phyloP scores from a whole-genome alignment of 768 basidiomycete species.

The Erythrobasidium yunnanense region DNA sequence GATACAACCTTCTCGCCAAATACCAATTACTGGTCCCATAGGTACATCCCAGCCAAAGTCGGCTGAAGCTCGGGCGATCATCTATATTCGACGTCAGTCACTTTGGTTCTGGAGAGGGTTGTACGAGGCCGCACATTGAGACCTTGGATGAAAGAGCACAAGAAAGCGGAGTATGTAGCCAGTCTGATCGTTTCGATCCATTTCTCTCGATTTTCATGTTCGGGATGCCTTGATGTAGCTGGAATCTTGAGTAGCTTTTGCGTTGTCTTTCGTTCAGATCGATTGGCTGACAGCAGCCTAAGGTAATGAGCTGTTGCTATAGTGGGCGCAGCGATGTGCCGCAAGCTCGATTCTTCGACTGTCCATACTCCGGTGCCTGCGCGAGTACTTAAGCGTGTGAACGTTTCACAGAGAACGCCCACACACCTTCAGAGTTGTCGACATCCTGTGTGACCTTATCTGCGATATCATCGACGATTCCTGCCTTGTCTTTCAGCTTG shows the following conservation, averaged over 20 bases:
- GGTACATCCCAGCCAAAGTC: constrained; percentile 39
- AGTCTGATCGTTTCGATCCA: constrained; percentile 37
- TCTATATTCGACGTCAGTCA: constrained; percentile 25
- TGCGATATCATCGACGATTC: constrained; percentile 42
- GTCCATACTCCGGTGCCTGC: constrained; percentile 41
- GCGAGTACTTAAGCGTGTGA: neutral
- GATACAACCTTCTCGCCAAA: constrained; percentile 40
- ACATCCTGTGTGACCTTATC: constrained; percentile 43
- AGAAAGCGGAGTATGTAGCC: constrained; percentile 39
- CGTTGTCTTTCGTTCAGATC: constrained; percentile 37
- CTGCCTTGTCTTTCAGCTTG: constrained; percentile 37
- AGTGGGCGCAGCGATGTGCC: constrained; percentile 41
- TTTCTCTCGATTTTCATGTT: constrained; percentile 27
- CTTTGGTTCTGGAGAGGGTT: too few relatives aligned
- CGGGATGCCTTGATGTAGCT: constrained; percentile 30
- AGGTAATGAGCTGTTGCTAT: constrained; percentile 41
- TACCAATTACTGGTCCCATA: constrained; percentile 36
- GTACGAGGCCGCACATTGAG: constrained; percentile 35
- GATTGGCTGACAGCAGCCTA: constrained; percentile 40
- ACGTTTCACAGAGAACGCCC: too few relatives aligned
- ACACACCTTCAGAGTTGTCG: constrained; percentile 38
- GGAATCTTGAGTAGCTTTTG: constrained; percentile 39
- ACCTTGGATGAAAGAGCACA: constrained; percentile 41
- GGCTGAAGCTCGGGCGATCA: constrained; percentile 39
- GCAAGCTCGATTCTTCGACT: constrained; percentile 38